Evolutionary conservation across 2,329 filamentous ascomycete genomes (phyloP).

Genomic region (Lojkania enalia): DNA sequence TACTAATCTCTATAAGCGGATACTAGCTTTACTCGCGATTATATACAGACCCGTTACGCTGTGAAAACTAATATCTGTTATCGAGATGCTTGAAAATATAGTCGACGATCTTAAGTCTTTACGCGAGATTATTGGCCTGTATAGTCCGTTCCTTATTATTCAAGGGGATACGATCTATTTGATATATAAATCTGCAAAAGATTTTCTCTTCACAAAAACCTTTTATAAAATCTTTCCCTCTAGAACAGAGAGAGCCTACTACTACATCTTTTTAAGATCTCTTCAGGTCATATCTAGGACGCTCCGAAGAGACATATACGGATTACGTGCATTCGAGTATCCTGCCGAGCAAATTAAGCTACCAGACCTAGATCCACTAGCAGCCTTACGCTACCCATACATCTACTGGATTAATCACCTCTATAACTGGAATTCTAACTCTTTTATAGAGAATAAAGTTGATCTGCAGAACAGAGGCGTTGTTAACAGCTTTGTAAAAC

Average conservation of each 20-base stretch:
- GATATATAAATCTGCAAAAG: slow-evolving; percentile 21
- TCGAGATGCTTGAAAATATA: slow-evolving; percentile 11
- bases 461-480: slow-evolving; percentile 8
- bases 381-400: slow-evolving; percentile 25
- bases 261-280: slow-evolving; percentile 24
- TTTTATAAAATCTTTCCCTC: background rate
- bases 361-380: slow-evolving; percentile 25
- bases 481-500: slow-evolving; percentile 7
- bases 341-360: slow-evolving; percentile 19
- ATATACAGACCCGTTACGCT: slow-evolving; percentile 34
- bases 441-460: too few species aligned
- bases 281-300: slow-evolving; percentile 24
- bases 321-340: slow-evolving; percentile 16
- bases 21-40: background rate
- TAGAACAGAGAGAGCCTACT: slow-evolving; percentile 14
- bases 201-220: background rate
- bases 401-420: too few species aligned
- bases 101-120: background rate
- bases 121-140: too few species aligned
- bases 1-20: background rate
- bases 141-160: slow-evolving; percentile 33
- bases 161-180: slow-evolving; percentile 14
- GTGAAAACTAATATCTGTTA: slow-evolving; percentile 7
- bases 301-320: slow-evolving; percentile 28
- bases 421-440: too few species aligned